Evolutionary conservation across 2,329 filamentous ascomycete species (phyloP).

Genomic region (Alternaria brassicicola): DNA sequence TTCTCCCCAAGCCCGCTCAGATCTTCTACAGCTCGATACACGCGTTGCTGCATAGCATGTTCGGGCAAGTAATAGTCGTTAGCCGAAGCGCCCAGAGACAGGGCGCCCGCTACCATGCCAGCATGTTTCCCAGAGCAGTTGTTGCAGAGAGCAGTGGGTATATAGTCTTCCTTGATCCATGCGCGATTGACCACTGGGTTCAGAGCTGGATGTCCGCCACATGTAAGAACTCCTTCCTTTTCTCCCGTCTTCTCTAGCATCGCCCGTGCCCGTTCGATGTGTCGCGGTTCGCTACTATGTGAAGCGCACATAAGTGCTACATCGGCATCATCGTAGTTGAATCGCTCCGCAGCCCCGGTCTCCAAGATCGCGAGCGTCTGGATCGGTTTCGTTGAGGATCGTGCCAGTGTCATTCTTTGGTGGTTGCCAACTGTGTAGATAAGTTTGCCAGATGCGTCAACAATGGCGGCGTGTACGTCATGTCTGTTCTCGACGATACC

Average conservation of each 20-base stretch:
- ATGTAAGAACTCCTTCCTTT: neutral
- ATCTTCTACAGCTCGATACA: constrained; percentile 47
- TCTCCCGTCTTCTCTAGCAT: neutral
- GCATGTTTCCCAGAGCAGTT: constrained; percentile 60
- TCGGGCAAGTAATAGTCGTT: neutral
- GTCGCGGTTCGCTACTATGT: constrained; percentile 1
- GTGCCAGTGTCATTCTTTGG: neutral
- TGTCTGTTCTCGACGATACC: neutral
- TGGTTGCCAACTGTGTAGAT: neutral
- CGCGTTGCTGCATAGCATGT: constrained; percentile 39
- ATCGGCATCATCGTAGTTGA: neutral
- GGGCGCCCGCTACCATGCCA: constrained; percentile 55
- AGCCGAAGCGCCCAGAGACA: constrained; percentile 40
- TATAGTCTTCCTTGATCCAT: constrained; percentile 51
- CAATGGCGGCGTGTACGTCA: neutral
- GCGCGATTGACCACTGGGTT: constrained; percentile 38
- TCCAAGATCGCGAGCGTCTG: constrained; percentile 1
- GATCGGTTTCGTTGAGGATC: neutral
- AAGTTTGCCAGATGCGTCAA: neutral
- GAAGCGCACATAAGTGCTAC: constrained; percentile 2
- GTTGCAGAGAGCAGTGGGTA: constrained; percentile 50
- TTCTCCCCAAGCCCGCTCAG: neutral
- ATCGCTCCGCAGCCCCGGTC: neutral
- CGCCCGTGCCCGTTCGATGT: neutral
- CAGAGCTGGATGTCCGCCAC: neutral